phyloP scores from a whole-genome alignment of 768 basidiomycete genomes.

The Crassisporium funariophilum region DNA sequence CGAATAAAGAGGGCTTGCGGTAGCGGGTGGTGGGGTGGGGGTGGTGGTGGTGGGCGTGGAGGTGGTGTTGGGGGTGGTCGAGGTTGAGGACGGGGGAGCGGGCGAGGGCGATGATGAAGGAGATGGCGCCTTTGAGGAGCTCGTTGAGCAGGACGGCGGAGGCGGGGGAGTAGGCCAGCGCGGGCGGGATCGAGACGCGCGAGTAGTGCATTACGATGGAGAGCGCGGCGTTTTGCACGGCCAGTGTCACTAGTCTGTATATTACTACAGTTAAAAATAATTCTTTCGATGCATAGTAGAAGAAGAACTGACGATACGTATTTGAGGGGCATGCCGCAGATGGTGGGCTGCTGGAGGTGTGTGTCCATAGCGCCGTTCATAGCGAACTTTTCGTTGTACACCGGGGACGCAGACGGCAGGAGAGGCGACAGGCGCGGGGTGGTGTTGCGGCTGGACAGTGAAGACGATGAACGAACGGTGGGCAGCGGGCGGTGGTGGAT shows the following conservation, averaged over 20 bases:
- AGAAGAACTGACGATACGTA: constrained; percentile 68
- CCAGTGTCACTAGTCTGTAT: constrained; percentile 75
- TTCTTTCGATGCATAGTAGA: constrained; percentile 4
- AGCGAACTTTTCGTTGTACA: constrained; percentile 42
- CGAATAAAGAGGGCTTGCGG: constrained; percentile 42
- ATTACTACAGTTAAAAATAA: background rate
- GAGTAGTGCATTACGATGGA: constrained; percentile 99
- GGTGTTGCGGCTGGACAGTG: constrained; percentile 31
- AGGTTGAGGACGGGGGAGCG: constrained; percentile 43
- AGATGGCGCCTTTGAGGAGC: constrained; percentile 90
- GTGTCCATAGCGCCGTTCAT: constrained; percentile 33
- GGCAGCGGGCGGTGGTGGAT: constrained; percentile 68
- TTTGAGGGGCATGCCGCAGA: constrained; percentile 77
- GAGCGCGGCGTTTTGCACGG: constrained; percentile 92
- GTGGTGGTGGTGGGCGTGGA: constrained; percentile 28
- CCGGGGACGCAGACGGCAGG: constrained; percentile 48
- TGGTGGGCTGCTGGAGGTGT: constrained; percentile 44
- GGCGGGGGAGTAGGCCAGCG: constrained; percentile 88
- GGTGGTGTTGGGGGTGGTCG: constrained; percentile 33
- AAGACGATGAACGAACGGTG: constrained; percentile 55
- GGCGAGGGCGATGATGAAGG: constrained; percentile 80
- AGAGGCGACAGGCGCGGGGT: constrained; percentile 53
- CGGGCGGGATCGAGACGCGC: constrained; percentile 79
- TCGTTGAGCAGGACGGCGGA: constrained; percentile 95
- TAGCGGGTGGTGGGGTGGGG: constrained; percentile 23